These are phyloP conservation scores for Neonectria neomacrospora DNA, from an alignment of 2,329 filamentous ascomycete species.

Conservation along the genomic window DNA sequence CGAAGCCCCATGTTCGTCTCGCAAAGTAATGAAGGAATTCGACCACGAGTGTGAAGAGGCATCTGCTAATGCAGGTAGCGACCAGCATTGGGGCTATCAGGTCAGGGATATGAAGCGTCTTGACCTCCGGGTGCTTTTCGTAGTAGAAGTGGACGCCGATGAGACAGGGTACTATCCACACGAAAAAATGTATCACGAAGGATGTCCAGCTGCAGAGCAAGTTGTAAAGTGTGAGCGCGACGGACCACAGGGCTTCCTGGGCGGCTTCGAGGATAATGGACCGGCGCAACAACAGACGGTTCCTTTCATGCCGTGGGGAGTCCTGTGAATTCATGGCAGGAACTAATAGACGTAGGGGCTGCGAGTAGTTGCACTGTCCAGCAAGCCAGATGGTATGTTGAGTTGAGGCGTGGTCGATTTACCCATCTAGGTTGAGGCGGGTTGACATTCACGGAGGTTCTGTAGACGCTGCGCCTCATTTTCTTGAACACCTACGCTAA, in stretches of 20 bases:
- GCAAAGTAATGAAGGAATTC: conserved; percentile 8
- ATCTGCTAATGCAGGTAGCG: conserved; percentile 2
- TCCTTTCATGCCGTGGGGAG: background rate
- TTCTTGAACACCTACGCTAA: background rate
- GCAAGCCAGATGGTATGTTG: background rate
- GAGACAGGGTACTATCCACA: conserved; percentile 2
- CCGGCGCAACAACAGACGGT: background rate
- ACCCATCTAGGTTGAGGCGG: too few species aligned
- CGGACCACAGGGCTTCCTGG: background rate
- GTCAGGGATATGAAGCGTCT: background rate
- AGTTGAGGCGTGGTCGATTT: background rate
- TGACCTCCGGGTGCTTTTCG: background rate
- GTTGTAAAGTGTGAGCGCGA: background rate
- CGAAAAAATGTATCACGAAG: background rate
- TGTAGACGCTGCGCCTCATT: background rate
- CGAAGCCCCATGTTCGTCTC: conserved; percentile 11
- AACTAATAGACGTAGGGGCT: background rate
- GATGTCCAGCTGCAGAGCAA: background rate
- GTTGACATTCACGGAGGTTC: background rate
- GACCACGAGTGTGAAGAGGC: conserved; percentile 6
- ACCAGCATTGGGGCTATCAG: background rate
- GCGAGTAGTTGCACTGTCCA: background rate
- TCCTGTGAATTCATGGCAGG: conserved; percentile 8
- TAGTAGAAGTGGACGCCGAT: conserved; percentile 1
- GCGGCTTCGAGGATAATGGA: conserved; percentile 14